Conservation (phyloP, 179 eudicot genomes). For the Silene coronaria region DNA sequence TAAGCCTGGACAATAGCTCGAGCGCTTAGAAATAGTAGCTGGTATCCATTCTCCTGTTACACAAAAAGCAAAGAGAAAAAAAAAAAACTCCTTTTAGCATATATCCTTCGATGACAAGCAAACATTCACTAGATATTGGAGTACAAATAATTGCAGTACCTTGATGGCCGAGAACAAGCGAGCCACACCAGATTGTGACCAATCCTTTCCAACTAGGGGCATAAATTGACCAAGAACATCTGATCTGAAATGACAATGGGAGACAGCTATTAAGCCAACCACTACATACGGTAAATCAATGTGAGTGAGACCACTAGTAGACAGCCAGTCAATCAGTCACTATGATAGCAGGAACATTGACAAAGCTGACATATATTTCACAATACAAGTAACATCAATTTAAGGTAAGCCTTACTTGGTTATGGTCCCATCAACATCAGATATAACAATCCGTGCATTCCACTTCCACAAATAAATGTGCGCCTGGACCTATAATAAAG, state of each 20-base stretch:
- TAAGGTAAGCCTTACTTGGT: slow-evolving; percentile 59
- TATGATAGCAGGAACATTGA: neutral
- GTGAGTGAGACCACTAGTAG: neutral
- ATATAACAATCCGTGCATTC: slow-evolving; percentile 90
- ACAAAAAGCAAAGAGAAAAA: slow-evolving; percentile 4
- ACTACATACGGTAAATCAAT: no score
- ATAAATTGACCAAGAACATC: slow-evolving; percentile 99
- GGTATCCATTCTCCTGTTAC: slow-evolving; percentile 91
- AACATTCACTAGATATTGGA: neutral
- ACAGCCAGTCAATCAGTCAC: neutral
- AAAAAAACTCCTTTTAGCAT: slow-evolving; percentile 1
- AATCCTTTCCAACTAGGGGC: slow-evolving; percentile 99
- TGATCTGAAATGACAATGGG: slow-evolving; percentile 47
- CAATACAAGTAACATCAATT: slow-evolving; percentile 9
- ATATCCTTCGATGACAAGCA: slow-evolving; percentile 11
- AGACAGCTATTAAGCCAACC: neutral
- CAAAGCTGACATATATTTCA: neutral
- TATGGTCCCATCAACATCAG: slow-evolving; percentile 97
- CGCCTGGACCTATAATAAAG: slow-evolving; percentile 70
- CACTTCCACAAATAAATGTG: slow-evolving; percentile 98
- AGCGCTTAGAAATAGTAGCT: slow-evolving; percentile 87
- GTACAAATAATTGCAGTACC: slow-evolving; percentile 35
- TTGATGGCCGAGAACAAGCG: slow-evolving; percentile 90
- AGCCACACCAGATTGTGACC: slow-evolving; percentile 98
- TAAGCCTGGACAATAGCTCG: slow-evolving; percentile 99